phyloP scores from a whole-genome alignment of 176 grass and related monocot genomes.

The Cenchrus fungigraminus region DNA sequence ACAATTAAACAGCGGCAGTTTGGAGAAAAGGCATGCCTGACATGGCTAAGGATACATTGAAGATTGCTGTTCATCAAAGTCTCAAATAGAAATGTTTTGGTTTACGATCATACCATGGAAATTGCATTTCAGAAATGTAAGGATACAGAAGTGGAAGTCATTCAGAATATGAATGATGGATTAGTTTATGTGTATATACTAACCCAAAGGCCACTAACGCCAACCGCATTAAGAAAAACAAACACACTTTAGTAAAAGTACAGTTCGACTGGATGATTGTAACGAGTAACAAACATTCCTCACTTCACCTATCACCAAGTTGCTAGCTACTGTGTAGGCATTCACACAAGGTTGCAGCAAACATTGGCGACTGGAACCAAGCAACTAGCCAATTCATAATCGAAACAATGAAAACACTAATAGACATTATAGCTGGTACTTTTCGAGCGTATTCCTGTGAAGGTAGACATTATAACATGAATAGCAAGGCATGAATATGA shows the following conservation, averaged over 20 bases:
- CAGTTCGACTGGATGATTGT: not conserved
- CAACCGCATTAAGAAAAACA: not conserved
- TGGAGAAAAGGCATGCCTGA: not conserved
- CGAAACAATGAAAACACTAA: not conserved
- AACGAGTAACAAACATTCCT: not conserved
- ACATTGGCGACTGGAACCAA: not conserved
- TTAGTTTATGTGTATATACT: not conserved
- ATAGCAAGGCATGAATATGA: not conserved
- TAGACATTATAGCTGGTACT: not conserved
- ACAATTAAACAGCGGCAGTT: not conserved
- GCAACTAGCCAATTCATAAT: not conserved
- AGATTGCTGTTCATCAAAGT: not conserved
- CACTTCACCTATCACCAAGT: not conserved
- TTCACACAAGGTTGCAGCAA: not conserved
- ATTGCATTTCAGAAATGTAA: not conserved
- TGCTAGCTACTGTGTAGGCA: not conserved
- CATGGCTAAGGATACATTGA: not conserved
- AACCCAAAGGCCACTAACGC: not conserved
- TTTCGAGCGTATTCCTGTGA: not conserved
- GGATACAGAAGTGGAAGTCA: not conserved
- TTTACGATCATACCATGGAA: not conserved
- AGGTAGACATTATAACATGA: not conserved
- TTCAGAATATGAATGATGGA: not conserved
- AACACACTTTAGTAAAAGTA: not conserved
- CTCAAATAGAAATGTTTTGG: slow-evolving; percentile 12